Evolutionary conservation across 495 filamentous ascomycete species (phyloP).

Genomic region (Neurospora tetrasperma): DNA sequence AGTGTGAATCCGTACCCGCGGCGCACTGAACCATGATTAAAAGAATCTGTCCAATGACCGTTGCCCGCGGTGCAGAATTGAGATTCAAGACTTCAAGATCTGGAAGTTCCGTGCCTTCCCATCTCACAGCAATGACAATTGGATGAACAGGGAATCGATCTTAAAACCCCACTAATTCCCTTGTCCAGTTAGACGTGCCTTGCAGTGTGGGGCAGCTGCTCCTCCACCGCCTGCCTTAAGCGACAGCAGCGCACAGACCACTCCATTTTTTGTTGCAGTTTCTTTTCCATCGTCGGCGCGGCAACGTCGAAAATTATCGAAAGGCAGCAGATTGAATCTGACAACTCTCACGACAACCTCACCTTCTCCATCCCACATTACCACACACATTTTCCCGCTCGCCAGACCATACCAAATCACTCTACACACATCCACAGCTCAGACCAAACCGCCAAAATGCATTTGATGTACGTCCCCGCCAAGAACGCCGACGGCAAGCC

Average conservation of each 20-base stretch:
- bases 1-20: neutral
- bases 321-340: neutral
- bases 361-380: neutral
- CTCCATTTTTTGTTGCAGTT: neutral
- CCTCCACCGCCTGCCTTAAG: neutral
- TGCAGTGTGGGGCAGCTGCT: neutral
- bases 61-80: neutral
- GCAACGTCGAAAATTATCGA: neutral
- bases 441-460: constrained; percentile 38
- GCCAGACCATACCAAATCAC: no score
- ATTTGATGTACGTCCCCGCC: constrained; percentile 77
- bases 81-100: neutral
- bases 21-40: neutral
- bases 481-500: constrained; percentile 59
- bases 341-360: neutral
- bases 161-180: neutral
- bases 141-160: neutral
- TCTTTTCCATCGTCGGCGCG: neutral
- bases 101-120: neutral
- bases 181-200: neutral
- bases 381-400: neutral
- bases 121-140: neutral
- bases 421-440: no score
- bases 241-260: neutral
- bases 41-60: neutral